Evolutionary conservation across 2,329 filamentous ascomycete species (phyloP).

Genomic region (Penicillium sp.): DNA sequence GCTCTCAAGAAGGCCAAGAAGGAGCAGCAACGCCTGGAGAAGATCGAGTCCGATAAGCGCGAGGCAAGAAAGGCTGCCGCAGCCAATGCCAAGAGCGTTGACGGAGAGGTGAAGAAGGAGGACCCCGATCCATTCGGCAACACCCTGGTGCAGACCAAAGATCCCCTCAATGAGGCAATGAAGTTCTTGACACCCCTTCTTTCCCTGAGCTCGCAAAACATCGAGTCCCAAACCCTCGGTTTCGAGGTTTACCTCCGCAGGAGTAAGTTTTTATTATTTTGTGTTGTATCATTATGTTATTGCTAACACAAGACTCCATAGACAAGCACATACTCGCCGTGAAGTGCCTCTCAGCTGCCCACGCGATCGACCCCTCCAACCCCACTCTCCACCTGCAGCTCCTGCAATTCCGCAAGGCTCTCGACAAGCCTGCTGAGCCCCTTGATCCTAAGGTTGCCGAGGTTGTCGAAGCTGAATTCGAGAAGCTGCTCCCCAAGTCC

Average conservation of each 20-base stretch:
- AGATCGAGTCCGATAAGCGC: conserved; percentile 78
- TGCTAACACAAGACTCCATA: conserved; percentile 42
- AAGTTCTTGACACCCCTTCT: conserved; percentile 82
- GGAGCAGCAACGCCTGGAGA: conserved; percentile 71
- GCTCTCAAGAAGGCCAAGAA: conserved; percentile 87
- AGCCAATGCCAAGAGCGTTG: conserved; percentile 58
- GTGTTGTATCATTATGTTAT: neutral
- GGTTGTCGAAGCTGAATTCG: conserved; percentile 69
- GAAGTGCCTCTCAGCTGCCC: conserved; percentile 76
- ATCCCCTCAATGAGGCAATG: conserved; percentile 82
- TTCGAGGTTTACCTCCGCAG: conserved; percentile 87
- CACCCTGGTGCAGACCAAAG: conserved; percentile 75
- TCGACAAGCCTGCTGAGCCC: conserved; percentile 59
- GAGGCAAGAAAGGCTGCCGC: conserved; percentile 77
- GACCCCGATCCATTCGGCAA: conserved; percentile 85
- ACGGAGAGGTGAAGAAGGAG: conserved; percentile 73
- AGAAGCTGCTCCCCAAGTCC: conserved; percentile 57
- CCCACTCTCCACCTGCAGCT: conserved; percentile 75
- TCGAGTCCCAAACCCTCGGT: conserved; percentile 79
- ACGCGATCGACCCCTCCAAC: conserved; percentile 67
- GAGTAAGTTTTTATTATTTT: conserved; percentile 58
- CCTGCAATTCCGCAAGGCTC: conserved; percentile 65
- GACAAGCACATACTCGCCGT: conserved; percentile 87
- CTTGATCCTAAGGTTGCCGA: conserved; percentile 66
- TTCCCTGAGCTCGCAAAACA: conserved; percentile 76